These are phyloP conservation scores for Mycosphaerella sp. DNA, from an alignment of 2,329 filamentous ascomycete species.

Conservation along the genomic window DNA sequence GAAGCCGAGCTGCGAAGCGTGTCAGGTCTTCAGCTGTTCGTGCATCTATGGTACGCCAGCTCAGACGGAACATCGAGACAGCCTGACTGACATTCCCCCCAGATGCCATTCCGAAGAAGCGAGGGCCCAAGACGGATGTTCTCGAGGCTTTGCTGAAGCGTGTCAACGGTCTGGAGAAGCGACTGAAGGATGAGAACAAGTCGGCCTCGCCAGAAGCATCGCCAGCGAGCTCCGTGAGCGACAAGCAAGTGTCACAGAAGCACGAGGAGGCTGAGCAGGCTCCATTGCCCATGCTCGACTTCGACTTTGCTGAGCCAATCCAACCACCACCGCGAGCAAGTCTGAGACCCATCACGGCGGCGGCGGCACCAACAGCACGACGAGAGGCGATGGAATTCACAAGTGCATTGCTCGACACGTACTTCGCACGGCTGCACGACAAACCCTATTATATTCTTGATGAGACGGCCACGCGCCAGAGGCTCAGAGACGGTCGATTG, in stretches of 20 bases:
- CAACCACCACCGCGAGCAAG: slow-evolving; percentile 1
- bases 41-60: slow-evolving; percentile 68
- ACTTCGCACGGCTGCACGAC: slow-evolving; percentile 71
- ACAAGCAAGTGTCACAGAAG: slow-evolving; percentile 4
- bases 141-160: slow-evolving; percentile 77
- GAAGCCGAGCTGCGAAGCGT: slow-evolving; percentile 79
- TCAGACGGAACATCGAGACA: background rate
- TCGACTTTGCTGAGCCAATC: slow-evolving; percentile 5
- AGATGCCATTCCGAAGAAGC: slow-evolving; percentile 87
- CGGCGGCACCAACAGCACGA: slow-evolving; percentile 9
- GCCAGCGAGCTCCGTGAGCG: slow-evolving; percentile 7
- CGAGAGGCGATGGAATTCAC: slow-evolving; percentile 21
- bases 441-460: slow-evolving; percentile 79
- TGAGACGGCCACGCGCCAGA: slow-evolving; percentile 66
- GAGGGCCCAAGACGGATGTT: slow-evolving; percentile 84
- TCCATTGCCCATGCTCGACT: slow-evolving; percentile 4
- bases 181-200: slow-evolving; percentile 55
- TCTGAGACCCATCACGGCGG: slow-evolving; percentile 10
- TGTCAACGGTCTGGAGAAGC: slow-evolving; percentile 77
- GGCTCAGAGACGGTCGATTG: slow-evolving; percentile 62
- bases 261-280: slow-evolving; percentile 7
- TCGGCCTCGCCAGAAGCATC: slow-evolving; percentile 35
- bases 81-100: slow-evolving; percentile 6
- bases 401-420: slow-evolving; percentile 56
- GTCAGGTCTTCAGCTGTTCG: slow-evolving; percentile 79